These are phyloP conservation scores for Picochlorum costavermella DNA, from an alignment of 139 green algal genomes.

Conservation along the genomic window DNA sequence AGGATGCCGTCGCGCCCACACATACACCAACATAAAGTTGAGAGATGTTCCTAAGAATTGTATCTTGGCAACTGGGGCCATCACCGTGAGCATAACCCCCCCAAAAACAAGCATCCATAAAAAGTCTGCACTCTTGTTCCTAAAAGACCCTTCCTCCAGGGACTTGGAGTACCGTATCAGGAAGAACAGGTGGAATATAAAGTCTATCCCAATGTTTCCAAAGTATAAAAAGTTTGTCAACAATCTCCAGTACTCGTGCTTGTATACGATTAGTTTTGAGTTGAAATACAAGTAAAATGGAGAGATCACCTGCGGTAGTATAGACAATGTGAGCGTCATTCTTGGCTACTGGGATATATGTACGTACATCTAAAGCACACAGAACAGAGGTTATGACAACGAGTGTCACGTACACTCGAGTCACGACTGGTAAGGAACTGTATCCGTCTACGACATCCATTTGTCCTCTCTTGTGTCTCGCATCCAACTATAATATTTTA, in stretches of 20 bases:
- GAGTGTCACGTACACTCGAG: conserved; percentile 87
- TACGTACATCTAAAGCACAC: conserved; percentile 83
- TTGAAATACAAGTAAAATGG: conserved; percentile 98
- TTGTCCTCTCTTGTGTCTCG: background rate
- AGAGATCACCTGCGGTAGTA: conserved; percentile 72
- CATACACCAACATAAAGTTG: conserved; percentile 99
- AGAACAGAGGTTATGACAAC: conserved; percentile 87
- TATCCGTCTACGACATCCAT: conserved; percentile 27
- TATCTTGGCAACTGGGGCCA: conserved; percentile 86
- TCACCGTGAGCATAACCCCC: conserved; percentile 56
- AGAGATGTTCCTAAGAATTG: conserved; percentile 92
- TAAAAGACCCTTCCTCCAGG: conserved; percentile 94
- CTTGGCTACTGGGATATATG: conserved; percentile 1
- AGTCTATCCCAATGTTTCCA: conserved; percentile 89
- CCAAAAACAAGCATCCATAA: conserved; percentile 97
- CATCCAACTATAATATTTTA: too few relatives aligned
- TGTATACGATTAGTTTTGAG: conserved; percentile 74
- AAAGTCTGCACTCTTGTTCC: conserved; percentile 86
- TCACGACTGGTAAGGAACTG: conserved; percentile 81
- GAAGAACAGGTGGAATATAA: conserved; percentile 99
- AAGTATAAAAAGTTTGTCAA: conserved; percentile 99
- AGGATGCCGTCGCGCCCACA: conserved; percentile 89
- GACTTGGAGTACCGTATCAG: conserved; percentile 92
- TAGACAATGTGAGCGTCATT: background rate
- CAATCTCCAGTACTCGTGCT: conserved; percentile 87